Percentiles rank a stretch among this genome's conserved stretches.
These are phyloP conservation scores for Darksidea phi DNA, from an alignment of 495 filamentous ascomycete species.

Conservation along the genomic window DNA sequence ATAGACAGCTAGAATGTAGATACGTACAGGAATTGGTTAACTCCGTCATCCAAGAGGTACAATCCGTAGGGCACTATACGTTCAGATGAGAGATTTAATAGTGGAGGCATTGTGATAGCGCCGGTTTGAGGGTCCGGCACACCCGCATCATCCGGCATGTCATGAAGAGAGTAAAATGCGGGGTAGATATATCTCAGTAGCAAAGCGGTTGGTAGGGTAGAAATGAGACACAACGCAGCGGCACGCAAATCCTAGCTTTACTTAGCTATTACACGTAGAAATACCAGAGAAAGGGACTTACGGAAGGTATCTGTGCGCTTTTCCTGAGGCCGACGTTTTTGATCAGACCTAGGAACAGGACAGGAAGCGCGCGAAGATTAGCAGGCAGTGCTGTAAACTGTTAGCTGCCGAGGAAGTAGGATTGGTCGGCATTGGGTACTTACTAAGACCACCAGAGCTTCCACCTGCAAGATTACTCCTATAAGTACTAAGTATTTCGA, in stretches of 20 bases:
- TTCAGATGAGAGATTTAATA: slow-evolving; percentile 83
- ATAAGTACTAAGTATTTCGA: slow-evolving; percentile 93
- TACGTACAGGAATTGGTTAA: slow-evolving; percentile 78
- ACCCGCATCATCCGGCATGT: slow-evolving; percentile 95
- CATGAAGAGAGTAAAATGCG: slow-evolving; percentile 87
- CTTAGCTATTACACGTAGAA: neutral
- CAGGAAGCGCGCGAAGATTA: slow-evolving; percentile 82
- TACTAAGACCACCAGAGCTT: slow-evolving; percentile 71
- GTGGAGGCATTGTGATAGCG: slow-evolving; percentile 81
- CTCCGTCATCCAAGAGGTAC: slow-evolving; percentile 95
- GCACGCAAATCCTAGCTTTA: slow-evolving; percentile 72
- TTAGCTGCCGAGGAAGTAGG: slow-evolving; percentile 48
- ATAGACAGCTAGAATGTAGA: too few relatives aligned
- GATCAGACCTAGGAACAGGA: slow-evolving; percentile 88
- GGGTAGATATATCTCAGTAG: slow-evolving; percentile 98
- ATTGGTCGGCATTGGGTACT: neutral
- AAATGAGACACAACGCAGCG: slow-evolving; percentile 86
- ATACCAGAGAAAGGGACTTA: neutral
- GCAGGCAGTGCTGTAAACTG: slow-evolving; percentile 84
- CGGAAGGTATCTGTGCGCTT: slow-evolving; percentile 88
- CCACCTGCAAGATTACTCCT: slow-evolving; percentile 95
- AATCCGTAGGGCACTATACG: slow-evolving; percentile 89
- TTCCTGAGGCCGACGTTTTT: slow-evolving; percentile 96
- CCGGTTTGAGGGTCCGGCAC: slow-evolving; percentile 79
- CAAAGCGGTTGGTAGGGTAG: slow-evolving; percentile 85